Evolutionary conservation across 495 filamentous ascomycete genomes (phyloP), one percentile per base, ranked within the genome.

Genomic region (Neurospora sp.): DNA sequence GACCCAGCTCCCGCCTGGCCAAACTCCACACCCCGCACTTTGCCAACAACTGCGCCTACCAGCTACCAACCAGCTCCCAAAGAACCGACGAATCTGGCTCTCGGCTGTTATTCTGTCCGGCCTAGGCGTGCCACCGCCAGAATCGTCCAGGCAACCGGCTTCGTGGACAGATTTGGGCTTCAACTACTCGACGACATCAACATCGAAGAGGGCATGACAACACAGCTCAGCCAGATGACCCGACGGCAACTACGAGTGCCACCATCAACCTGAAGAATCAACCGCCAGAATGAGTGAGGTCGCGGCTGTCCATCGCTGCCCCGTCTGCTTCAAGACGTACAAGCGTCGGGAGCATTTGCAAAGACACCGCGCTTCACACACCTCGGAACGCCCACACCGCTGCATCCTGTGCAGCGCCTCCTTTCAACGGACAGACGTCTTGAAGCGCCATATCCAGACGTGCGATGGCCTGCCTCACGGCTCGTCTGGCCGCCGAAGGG

Each of bases 241-340:
- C 49, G 49, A 31, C 54, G 12, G 12, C 54, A 62, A 62, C 54
- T 16, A 31, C 49, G 23, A 60, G 23, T 16, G 49, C 23, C 49
- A 60, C 20, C 23, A 27, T 31, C 12, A 31, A 62, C 23, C 23
- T 31, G 23, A 62, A 62, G 23, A 62, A 62, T 1, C 23, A 62
- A 62, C 0, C 23, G 54, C 54, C 54, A 62, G 16, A 16, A 62
- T 62, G 54, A 62, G 54, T 62, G 54, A 62, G 6, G 23, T 31
- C 23, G 54, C 14, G 54, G 12, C 23, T 62, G 54, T 78, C 71
- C 77, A 80, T 74, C 79, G 78, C 70, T 80, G 79, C 60, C 72
- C 74, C 20, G 74, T 80, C 16, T 80, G 79, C 75, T 79, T 75
- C 76, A 80, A 80, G 75, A 79, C 76, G 5, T 80, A 80, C 78